phyloP scores from a whole-genome alignment of 306 rosid genomes.

The Castanopsis chinensis region DNA sequence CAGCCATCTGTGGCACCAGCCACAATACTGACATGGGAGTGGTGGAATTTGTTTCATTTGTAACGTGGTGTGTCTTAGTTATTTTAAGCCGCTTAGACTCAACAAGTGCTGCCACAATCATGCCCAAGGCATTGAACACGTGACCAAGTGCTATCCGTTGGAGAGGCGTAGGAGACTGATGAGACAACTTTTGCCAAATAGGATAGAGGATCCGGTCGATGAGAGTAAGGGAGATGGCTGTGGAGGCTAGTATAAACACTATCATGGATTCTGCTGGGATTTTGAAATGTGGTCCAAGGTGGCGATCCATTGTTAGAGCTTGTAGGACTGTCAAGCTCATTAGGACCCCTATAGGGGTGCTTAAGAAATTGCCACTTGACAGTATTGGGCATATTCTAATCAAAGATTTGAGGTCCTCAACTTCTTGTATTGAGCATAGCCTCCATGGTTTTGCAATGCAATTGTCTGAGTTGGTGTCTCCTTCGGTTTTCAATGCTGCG shows the following conservation, averaged over 20 bases:
- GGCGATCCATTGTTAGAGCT: slow-evolving; percentile 56
- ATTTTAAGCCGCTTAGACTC: slow-evolving; percentile 55
- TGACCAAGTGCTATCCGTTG: slow-evolving; percentile 58
- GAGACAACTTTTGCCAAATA: slow-evolving; percentile 32
- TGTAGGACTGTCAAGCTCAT: slow-evolving; percentile 52
- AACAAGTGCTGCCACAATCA: slow-evolving; percentile 50
- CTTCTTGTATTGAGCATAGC: slow-evolving; percentile 51
- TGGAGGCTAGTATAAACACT: slow-evolving; percentile 33
- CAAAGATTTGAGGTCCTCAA: slow-evolving; percentile 50
- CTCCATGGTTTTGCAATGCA: slow-evolving; percentile 51
- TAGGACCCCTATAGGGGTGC: slow-evolving; percentile 43
- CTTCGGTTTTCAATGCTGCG: slow-evolving; percentile 45
- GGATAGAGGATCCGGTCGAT: slow-evolving; percentile 49
- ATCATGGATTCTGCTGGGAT: slow-evolving; percentile 42
- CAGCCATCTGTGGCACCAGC: slow-evolving; percentile 53
- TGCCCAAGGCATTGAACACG: slow-evolving; percentile 27
- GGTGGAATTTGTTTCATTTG: neutral
- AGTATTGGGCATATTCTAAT: slow-evolving; percentile 47
- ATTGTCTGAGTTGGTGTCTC: slow-evolving; percentile 41
- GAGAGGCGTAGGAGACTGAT: slow-evolving; percentile 36
- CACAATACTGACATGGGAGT: slow-evolving; percentile 37
- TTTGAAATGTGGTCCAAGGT: slow-evolving; percentile 46
- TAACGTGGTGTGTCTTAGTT: neutral
- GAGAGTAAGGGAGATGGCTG: slow-evolving; percentile 39
- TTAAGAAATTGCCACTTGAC: slow-evolving; percentile 43